Evolutionary conservation across 78 protist genomes (phyloP).

Genomic region (Polysphondylium violaceum): DNA sequence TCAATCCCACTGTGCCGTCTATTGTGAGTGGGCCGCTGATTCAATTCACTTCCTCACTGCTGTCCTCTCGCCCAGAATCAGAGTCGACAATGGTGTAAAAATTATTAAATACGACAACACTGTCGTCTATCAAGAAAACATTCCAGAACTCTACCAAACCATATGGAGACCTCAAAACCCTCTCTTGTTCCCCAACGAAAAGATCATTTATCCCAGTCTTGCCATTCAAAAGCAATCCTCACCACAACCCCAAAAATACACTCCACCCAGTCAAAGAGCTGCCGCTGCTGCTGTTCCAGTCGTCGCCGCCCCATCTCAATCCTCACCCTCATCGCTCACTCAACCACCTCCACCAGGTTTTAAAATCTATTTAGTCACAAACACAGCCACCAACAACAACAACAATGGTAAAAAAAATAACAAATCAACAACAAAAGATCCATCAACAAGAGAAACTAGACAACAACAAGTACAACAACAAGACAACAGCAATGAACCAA

Average conservation of each 20-base stretch:
- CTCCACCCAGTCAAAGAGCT: constrained; percentile 69
- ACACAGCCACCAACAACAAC: neutral
- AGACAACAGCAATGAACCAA: neutral
- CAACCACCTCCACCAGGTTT: constrained; percentile 53
- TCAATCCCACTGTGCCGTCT: constrained; percentile 64
- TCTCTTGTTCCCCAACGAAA: constrained; percentile 30
- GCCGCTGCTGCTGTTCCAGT: constrained; percentile 1
- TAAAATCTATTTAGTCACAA: constrained; percentile 32
- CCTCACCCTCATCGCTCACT: neutral
- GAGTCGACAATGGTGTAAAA: constrained; percentile 79
- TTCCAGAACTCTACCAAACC: constrained; percentile 76
- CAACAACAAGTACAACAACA: neutral
- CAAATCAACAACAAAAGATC: neutral
- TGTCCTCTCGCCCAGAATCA: constrained; percentile 71
- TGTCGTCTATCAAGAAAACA: constrained; percentile 44
- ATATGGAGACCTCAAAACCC: constrained; percentile 55
- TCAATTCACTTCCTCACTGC: constrained; percentile 59
- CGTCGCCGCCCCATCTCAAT: neutral
- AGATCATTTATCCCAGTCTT: constrained; percentile 22
- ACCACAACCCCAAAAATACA: constrained; percentile 59
- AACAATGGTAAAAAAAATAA: constrained; percentile 4
- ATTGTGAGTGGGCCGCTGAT: constrained; percentile 81
- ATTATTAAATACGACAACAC: constrained; percentile 59
- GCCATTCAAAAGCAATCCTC: neutral
- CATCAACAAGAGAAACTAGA: neutral